phyloP scores from a whole-genome alignment of 2,329 filamentous ascomycete genomes.

The Diaporthe batatas region DNA sequence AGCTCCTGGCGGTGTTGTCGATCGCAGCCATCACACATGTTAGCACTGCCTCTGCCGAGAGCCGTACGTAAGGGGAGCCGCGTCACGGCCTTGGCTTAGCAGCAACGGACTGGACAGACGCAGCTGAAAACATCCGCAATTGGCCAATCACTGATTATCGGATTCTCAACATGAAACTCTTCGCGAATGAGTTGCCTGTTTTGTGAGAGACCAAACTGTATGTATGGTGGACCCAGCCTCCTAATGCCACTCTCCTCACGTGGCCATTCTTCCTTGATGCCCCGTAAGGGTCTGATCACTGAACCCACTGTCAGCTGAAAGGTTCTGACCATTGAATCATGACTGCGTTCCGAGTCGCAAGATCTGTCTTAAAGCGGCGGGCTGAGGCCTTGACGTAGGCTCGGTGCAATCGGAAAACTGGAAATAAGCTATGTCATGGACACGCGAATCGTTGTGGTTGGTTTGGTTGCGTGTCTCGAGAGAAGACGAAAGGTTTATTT shows the following conservation, averaged over 20 bases:
- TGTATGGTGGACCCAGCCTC: not conserved
- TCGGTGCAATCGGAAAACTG: not conserved
- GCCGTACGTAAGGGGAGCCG: conserved; percentile 33
- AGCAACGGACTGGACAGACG: not conserved
- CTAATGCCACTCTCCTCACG: not conserved
- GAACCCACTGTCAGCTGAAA: conserved; percentile 1
- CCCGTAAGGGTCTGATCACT: not conserved
- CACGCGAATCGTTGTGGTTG: too few species aligned
- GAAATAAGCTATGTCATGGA: too few species aligned
- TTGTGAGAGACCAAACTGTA: not conserved
- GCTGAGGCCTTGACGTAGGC: not conserved
- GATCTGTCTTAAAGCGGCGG: not conserved
- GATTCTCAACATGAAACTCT: conserved; percentile 18
- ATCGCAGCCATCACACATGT: conserved; percentile 14
- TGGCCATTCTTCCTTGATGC: too few species aligned
- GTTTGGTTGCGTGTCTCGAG: too few species aligned
- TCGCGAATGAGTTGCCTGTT: not conserved
- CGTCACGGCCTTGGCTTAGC: conserved; percentile 32
- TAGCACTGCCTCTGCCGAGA: conserved; percentile 31
- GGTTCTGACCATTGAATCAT: not conserved
- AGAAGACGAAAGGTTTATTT: not conserved
- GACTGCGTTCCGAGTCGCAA: not conserved
- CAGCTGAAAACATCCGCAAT: conserved; percentile 14
- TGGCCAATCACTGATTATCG: not conserved
- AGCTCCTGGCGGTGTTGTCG: not conserved